Conservation (phyloP, 2,329 filamentous ascomycete species). For the Trichoderma sp. region DNA sequence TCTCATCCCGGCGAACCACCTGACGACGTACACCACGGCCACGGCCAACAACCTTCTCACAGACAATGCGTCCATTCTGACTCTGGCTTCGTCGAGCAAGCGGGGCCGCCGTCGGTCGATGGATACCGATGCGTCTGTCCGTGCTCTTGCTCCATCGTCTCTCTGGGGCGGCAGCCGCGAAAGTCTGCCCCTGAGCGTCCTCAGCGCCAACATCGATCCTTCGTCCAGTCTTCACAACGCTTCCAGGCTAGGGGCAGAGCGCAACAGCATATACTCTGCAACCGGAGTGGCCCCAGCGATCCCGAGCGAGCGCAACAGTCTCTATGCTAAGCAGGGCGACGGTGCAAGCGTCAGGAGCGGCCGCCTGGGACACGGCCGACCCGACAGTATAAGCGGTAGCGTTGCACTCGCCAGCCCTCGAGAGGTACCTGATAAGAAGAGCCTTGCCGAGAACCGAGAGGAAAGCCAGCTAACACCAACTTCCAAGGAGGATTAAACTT, state of each 20-base stretch:
- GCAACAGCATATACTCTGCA: conserved; percentile 78
- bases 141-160: conserved; percentile 77
- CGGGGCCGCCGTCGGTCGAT: conserved; percentile 72
- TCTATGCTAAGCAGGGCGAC: conserved; percentile 69
- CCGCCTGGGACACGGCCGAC: conserved; percentile 69
- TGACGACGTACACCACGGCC: conserved; percentile 71
- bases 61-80: conserved; percentile 83
- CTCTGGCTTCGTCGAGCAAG: conserved; percentile 78
- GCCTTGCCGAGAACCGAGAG: conserved; percentile 32
- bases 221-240: conserved; percentile 50
- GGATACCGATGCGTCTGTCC: conserved; percentile 82
- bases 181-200: conserved; percentile 72
- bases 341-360: conserved; percentile 77
- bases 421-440: conserved; percentile 41
- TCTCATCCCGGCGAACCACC: conserved; percentile 56
- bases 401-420: conserved; percentile 61
- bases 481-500: conserved; percentile 21
- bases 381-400: conserved; percentile 79
- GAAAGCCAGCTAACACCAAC: conserved; percentile 17
- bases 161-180: conserved; percentile 80
- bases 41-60: conserved; percentile 79
- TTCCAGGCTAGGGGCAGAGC: conserved; percentile 51
- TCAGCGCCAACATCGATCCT: conserved; percentile 66
- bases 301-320: conserved; percentile 74
- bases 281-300: conserved; percentile 65